A percentile compares a stretch with the other conserved stretches of the same genome.
phyloP scores from a whole-genome alignment of 179 eudicot species.

The Spergularia azorica region DNA sequence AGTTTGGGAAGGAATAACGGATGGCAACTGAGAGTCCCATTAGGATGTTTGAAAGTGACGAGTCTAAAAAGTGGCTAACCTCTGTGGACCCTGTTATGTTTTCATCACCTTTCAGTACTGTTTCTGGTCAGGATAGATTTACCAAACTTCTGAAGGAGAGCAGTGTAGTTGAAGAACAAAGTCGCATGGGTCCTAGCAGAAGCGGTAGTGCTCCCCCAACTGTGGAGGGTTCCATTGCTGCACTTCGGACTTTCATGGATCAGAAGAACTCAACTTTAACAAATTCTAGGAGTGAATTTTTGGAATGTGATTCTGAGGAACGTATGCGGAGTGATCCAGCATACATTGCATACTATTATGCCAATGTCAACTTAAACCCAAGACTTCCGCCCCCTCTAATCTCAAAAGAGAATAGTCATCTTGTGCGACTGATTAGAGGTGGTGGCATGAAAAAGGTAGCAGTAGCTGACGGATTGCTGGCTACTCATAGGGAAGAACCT shows the following conservation, averaged over 20 bases:
- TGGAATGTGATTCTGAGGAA: slow-evolving; percentile 46
- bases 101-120: slow-evolving; percentile 28
- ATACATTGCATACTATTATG: slow-evolving; percentile 49
- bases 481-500: slow-evolving; percentile 61
- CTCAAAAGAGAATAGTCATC: slow-evolving; percentile 47
- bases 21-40: slow-evolving; percentile 45
- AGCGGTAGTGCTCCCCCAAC: slow-evolving; percentile 58
- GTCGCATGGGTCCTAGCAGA: slow-evolving; percentile 33
- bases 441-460: slow-evolving; percentile 26
- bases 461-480: slow-evolving; percentile 37
- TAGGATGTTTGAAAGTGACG: slow-evolving; percentile 34
- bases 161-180: slow-evolving; percentile 23
- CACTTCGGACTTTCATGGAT: slow-evolving; percentile 36
- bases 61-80: slow-evolving; percentile 26
- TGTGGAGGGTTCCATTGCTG: slow-evolving; percentile 39
- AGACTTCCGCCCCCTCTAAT: slow-evolving; percentile 72
- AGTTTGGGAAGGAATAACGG: background rate
- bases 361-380: slow-evolving; percentile 63
- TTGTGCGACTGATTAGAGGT: slow-evolving; percentile 34
- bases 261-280: slow-evolving; percentile 31
- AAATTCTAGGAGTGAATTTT: slow-evolving; percentile 26
- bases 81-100: slow-evolving; percentile 14
- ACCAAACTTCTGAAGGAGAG: slow-evolving; percentile 21
- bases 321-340: slow-evolving; percentile 55
- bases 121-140: slow-evolving; percentile 24